Evolutionary conservation across 2,329 filamentous ascomycete genomes (phyloP), one percentile per base, ranked within the genome.

Genomic region (Emydomyces testavorans): DNA sequence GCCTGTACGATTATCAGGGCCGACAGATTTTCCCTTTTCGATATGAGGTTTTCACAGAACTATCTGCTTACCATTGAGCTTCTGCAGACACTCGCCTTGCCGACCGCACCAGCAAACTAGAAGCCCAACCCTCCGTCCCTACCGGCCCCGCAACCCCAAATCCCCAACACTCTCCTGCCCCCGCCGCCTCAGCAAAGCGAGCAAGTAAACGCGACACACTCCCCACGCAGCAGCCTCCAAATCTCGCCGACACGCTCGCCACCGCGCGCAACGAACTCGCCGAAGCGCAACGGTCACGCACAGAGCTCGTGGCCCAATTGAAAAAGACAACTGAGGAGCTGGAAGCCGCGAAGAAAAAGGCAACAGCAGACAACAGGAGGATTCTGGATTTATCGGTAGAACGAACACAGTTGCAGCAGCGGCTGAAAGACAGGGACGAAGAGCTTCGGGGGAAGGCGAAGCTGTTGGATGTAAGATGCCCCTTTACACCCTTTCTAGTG

Each of bases 401-500:
- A 57, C 76, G 78, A 28, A 71, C 74, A 15, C 65, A 72, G 1
- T 68, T 92, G 15, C 72, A 77, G 42, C 74, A 79, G 35, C 81
- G 81, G 53, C 69, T 94, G 34, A 80, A 78, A 53, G 90, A 95
- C 63, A 73, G 84, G 24, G 86, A 93, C 52, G 85, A 93, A 58
- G 92, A 96, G 70, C 67, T 95, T 26, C 77, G 75, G 48, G 85
- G 80, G 50, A 95, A 95, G 71, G 79, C 80, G 26, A 86, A 89
- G 62, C 69, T 95, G 54, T 75, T 94, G 2, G 83, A 88, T 71
- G 80, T 83, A 66, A 41, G 70, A 59, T 23, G 10, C 1, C 5
- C 10, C 39, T 13, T 8, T 34, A 32, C 34, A 16, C 8, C 10
- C 6, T 31, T 15, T 7, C 15, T 8, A 15, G 18, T 43, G 38